phyloP scores from a whole-genome alignment of 1,284 basidiomycete genomes.

The Irpex sp. region DNA sequence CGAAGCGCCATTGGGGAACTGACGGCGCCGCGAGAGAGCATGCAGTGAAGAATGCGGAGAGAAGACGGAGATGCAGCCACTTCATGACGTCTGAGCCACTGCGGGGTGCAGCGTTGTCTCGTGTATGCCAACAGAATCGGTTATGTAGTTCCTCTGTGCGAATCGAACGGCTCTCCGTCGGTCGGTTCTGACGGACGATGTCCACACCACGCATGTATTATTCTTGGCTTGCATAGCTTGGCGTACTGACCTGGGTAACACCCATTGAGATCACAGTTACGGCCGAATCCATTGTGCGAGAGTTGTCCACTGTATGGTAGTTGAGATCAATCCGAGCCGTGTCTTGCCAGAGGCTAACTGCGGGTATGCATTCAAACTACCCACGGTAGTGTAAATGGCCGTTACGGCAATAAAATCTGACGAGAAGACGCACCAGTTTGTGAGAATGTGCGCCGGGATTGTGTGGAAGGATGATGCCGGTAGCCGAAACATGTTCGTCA shows the following conservation, averaged over 20 bases:
- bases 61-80: not conserved
- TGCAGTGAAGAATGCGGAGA: not conserved
- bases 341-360: not conserved
- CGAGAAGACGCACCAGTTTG: not conserved
- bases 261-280: not conserved
- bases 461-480: not conserved
- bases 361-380: not conserved
- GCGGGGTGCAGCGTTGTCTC: not conserved
- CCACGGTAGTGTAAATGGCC: not conserved
- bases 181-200: not conserved
- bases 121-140: not conserved
- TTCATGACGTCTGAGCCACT: not conserved
- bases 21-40: slow-evolving; percentile 8
- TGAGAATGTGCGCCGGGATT: not conserved
- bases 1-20: slow-evolving; percentile 20
- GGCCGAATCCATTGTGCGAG: not conserved
- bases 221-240: not conserved
- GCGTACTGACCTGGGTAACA: not conserved
- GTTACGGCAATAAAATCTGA: not conserved
- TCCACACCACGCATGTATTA: not conserved
- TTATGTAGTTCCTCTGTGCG: not conserved
- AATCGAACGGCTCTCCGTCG: not conserved
- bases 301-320: not conserved
- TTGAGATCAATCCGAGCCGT: not conserved
- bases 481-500: not conserved